Percentiles rank a stretch among this genome's conserved stretches.
These are phyloP conservation scores for Plasmopara viticola DNA, from an alignment of 352 stramenopile genomes.

Conservation along the genomic window DNA sequence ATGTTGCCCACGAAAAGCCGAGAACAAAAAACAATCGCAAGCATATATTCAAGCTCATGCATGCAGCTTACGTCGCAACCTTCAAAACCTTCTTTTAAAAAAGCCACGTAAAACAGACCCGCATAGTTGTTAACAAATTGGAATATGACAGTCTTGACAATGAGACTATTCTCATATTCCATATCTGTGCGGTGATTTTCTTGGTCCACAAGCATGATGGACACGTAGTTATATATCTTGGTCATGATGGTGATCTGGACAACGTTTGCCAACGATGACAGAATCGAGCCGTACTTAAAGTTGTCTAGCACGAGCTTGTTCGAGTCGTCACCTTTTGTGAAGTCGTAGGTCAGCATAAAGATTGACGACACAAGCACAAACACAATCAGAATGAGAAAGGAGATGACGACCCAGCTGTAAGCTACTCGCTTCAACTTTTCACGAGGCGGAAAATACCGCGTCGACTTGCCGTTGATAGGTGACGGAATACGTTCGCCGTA, in stretches of 20 bases:
- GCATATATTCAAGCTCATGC: constrained; percentile 85
- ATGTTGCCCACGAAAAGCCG: constrained; percentile 78
- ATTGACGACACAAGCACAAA: constrained; percentile 67
- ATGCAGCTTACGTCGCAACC: constrained; percentile 74
- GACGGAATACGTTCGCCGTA: constrained; percentile 67
- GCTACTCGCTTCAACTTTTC: constrained; percentile 69
- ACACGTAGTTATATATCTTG: constrained; percentile 87
- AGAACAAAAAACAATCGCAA: constrained; percentile 90
- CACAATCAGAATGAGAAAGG: constrained; percentile 69
- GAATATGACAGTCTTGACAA: constrained; percentile 93
- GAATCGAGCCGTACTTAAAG: constrained; percentile 62
- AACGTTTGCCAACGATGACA: constrained; percentile 67
- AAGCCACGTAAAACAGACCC: constrained; percentile 91
- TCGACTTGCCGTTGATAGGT: constrained; percentile 63
- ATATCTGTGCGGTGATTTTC: constrained; percentile 91
- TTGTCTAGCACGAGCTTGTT: constrained; percentile 52
- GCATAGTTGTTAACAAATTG: constrained; percentile 95
- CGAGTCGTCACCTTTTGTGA: constrained; percentile 56
- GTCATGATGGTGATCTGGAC: constrained; percentile 88
- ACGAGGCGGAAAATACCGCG: constrained; percentile 55
- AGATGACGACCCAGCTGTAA: constrained; percentile 75
- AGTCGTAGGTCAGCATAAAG: constrained; percentile 72
- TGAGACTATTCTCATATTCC: constrained; percentile 89
- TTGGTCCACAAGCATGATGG: constrained; percentile 85
- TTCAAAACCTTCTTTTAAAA: constrained; percentile 84